A percentile compares a stretch with the other conserved stretches of the same genome.
phyloP scores from a whole-genome alignment of 2,329 filamentous ascomycete genomes.

The Monilinia vaccinii-corymbosi region DNA sequence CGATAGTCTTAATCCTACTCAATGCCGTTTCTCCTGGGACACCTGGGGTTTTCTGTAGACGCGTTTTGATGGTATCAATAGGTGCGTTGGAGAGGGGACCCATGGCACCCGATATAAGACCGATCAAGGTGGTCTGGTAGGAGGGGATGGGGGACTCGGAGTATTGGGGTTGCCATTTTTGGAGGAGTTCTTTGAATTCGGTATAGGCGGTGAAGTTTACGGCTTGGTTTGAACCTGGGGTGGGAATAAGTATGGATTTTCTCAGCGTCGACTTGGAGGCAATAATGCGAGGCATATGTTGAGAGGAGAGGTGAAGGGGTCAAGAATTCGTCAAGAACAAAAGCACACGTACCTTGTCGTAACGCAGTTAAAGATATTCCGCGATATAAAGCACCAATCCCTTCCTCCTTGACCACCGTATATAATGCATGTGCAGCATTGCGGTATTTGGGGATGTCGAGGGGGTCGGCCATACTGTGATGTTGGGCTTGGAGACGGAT shows the following conservation, averaged over 20 bases:
- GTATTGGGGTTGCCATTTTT: constrained; percentile 62
- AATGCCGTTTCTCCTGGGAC: constrained; percentile 73
- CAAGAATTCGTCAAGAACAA: not conserved
- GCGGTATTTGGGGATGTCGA: constrained; percentile 94
- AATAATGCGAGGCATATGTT: not conserved
- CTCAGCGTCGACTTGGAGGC: not conserved
- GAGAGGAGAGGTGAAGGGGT: not conserved
- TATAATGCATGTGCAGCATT: constrained; percentile 78
- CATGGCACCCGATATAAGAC: constrained; percentile 82
- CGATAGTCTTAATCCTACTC: constrained; percentile 68
- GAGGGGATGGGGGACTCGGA: constrained; percentile 59
- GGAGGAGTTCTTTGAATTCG: constrained; percentile 76
- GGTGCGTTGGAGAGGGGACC: constrained; percentile 93
- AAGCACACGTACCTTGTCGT: constrained; percentile 59
- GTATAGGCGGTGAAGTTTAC: constrained; percentile 98
- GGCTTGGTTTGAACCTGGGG: constrained; percentile 65
- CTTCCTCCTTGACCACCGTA: constrained; percentile 89
- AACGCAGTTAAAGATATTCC: constrained; percentile 90
- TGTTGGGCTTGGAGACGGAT: constrained; percentile 97
- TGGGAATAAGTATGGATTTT: not conserved
- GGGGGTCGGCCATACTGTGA: constrained; percentile 93
- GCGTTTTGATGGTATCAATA: constrained; percentile 98
- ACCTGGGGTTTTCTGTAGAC: constrained; percentile 82
- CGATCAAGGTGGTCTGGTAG: constrained; percentile 87
- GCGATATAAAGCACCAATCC: constrained; percentile 77